Evolutionary conservation across 805 yeast genomes (phyloP), one percentile per base, ranked within the genome.

Genomic region (Candida silvicultrix): DNA sequence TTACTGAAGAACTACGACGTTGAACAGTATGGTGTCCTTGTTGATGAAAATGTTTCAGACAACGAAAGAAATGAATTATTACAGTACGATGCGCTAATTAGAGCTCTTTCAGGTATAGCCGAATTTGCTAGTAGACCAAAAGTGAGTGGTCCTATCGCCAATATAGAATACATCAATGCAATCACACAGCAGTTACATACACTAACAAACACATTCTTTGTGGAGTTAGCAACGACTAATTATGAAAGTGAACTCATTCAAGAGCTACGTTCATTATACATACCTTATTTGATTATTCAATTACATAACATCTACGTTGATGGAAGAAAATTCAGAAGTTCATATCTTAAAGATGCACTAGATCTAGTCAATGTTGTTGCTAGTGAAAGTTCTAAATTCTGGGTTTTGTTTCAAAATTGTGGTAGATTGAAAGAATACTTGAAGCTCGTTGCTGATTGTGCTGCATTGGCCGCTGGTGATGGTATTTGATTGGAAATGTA

Each of bases 201-300:
- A 2, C 47, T 67, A 4, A 60, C 66, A 10, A 59, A 55, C 34
- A 49, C 51, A 3, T 61, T 70, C 45, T 54, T 70, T 36, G 54
- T 56, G 10, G 64, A 64, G 1, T 52, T 70, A 16, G 56, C 67
- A 0, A 49, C 55, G 8, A 47, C 55, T n/a, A 52, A 44, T 4
- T 46, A 50, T 21, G 80, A 79, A 36, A 50, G 51, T 19, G 69
- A 64, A 3, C 56, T 78, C 4, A 71, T 75, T 44, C 64, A 64
- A 40, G 83, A 77, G 44, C 68, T 86, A 43, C 76, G 95, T 56
- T 70, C 80, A 11, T 62, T 80, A 18, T 89, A 88, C 62, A 75
- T 88, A 7, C 96, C 97, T 15, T 76, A 75, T 51, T 62, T 89
- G 45, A 72, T 88, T 32, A 77, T 84, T 45, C 86, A 84, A 54